These are phyloP conservation scores for Oleoguttula mirabilis DNA, from an alignment of 495 filamentous ascomycete species.

Conservation along the genomic window DNA sequence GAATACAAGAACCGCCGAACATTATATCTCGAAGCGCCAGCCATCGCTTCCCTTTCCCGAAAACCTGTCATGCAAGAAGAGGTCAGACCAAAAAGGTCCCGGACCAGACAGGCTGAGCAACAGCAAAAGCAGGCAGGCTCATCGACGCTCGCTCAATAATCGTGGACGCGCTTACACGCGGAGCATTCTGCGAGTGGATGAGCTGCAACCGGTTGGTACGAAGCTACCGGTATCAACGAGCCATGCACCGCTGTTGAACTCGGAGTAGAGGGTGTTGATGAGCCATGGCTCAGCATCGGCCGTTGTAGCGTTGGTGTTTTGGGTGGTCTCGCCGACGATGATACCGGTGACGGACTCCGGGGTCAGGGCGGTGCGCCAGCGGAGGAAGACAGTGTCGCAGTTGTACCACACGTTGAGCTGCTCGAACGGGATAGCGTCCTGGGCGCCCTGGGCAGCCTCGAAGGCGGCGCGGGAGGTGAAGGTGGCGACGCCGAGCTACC, in stretches of 20 bases:
- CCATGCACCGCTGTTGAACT: constrained; percentile 14
- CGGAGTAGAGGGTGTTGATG: constrained; percentile 18
- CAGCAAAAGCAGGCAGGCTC: too few relatives aligned
- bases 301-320: too few relatives aligned
- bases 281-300: constrained; percentile 2
- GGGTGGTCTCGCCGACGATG: constrained; percentile 15
- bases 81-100: too few relatives aligned
- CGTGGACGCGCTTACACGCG: constrained; percentile 8
- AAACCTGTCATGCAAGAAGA: too few relatives aligned
- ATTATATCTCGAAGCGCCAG: too few relatives aligned
- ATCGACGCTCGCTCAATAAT: too few relatives aligned
- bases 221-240: constrained; percentile 15
- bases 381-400: constrained; percentile 20
- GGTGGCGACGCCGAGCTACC: constrained; percentile 8
- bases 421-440: constrained; percentile 16
- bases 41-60: too few relatives aligned
- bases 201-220: constrained; percentile 3
- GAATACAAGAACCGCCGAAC: too few relatives aligned
- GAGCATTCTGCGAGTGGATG: not conserved
- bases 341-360: constrained; percentile 18
- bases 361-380: constrained; percentile 10
- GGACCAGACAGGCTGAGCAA: too few relatives aligned
- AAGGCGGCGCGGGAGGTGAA: constrained; percentile 13
- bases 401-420: constrained; percentile 18
- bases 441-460: constrained; percentile 11